Base-by-base conservation (phyloP, 306 rosid species). In the Geum urbanum region DNA sequence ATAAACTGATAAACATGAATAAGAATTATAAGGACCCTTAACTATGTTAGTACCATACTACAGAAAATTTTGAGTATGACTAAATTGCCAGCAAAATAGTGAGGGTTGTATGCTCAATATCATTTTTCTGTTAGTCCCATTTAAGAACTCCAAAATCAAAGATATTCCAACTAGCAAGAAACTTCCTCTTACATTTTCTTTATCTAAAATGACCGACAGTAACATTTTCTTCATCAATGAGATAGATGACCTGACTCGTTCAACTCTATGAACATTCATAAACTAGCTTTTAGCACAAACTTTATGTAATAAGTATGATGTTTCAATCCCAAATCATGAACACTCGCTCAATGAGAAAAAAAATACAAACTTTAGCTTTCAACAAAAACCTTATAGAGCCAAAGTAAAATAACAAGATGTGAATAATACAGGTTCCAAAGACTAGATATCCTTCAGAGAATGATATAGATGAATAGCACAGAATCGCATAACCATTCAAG, bases 11-110 rank as follows among this genome's bases (percentile, higher is more conserved):
- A 51, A 9, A 32, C 16, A 13, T 27, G 22, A 62, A 67, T 32
- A 22, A 11, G 8, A 56, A 12, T 27, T 56, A 7, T 19, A 46
- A 49, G 18, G 39, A 56, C 16, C 46, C 40, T 54, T 66, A 10
- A 12, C 27, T 35, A 66, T n/a, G 24, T 54, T 47, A 9, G 47
- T 54, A 70, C 55, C 37, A n/a, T 40, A 41, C 45, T 14, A 49
- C 22, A 41, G 20, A 39, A 39, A 39, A 32, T 22, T 9, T 14
- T 1, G 10, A 64, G 3, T 16, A 40, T 6, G 63, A 22, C 13
- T 22, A 43, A n/a, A 39, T 52, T 63, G 22, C 70, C 77, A 43
- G 19, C 16, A 63, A 19, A 55, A 20, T 62, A 32, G 37, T 32
- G 8, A 39, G 2, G 18, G 58, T 4, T 44, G 70, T 20, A 24